These are phyloP conservation scores for Eucalyptus victrix DNA, from an alignment of 345 rosid species.

Conservation along the genomic window DNA sequence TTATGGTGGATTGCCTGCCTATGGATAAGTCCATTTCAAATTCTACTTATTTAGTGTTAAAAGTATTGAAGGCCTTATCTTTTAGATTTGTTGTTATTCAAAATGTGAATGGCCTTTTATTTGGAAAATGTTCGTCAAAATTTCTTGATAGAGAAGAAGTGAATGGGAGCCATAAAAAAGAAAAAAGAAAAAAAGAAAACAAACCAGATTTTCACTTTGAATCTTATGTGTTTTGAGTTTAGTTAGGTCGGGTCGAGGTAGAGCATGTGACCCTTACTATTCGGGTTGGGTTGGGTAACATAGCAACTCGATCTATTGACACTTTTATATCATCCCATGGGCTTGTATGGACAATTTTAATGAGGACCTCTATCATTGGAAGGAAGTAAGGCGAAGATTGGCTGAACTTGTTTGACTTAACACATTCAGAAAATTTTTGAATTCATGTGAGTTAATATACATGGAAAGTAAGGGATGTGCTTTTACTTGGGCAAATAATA, in stretches of 20 bases:
- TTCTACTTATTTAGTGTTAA: neutral
- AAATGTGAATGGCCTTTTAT: too few species aligned
- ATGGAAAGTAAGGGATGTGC: neutral
- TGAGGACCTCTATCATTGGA: neutral
- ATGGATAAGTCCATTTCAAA: neutral
- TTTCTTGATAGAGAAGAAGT: too few species aligned
- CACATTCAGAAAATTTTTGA: neutral
- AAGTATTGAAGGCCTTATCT: neutral
- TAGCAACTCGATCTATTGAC: too few species aligned
- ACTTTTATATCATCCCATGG: neutral
- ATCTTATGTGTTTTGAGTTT: too few species aligned
- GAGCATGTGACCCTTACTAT: too few species aligned
- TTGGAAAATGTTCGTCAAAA: too few species aligned
- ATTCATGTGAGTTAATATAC: neutral
- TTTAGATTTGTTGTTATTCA: neutral
- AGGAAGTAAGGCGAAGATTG: neutral
- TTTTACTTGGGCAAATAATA: neutral
- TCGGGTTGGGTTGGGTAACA: too few species aligned
- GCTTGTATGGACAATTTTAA: too few species aligned
- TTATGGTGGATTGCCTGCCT: conserved; percentile 9
- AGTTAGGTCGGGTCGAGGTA: rapidly evolving
- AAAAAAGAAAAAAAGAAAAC: too few species aligned
- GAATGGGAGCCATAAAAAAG: too few species aligned
- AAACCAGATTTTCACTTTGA: too few species aligned
- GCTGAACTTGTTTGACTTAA: neutral